Evolutionary conservation across 352 stramenopile species (phyloP).

Genomic region (Pythium dissotocum): DNA sequence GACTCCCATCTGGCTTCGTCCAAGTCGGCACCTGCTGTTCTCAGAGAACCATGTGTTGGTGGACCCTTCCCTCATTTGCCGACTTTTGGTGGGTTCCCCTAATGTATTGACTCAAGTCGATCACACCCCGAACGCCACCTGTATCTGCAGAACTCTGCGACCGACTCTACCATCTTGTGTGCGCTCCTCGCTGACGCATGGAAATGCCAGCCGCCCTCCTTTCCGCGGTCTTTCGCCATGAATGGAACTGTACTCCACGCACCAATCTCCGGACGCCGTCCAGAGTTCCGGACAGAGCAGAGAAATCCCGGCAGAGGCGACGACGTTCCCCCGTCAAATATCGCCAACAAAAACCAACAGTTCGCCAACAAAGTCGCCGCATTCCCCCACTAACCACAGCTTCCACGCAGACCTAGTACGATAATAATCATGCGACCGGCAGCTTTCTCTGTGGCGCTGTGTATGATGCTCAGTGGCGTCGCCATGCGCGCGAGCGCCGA

Average conservation of each 20-base stretch:
- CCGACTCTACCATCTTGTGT: background rate
- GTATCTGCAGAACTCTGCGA: background rate
- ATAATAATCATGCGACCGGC: background rate
- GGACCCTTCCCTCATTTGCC: background rate
- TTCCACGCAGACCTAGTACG: background rate
- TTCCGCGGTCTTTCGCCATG: background rate
- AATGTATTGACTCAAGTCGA: background rate
- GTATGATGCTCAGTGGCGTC: background rate
- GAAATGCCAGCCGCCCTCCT: background rate
- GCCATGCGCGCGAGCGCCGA: conserved; percentile 6
- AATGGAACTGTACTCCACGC: background rate
- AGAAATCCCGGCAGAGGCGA: background rate
- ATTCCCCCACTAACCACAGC: background rate
- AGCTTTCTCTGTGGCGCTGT: background rate
- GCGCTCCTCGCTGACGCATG: background rate
- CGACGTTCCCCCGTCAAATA: background rate
- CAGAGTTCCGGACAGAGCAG: background rate
- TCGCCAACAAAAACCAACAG: background rate
- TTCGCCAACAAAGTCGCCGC: background rate
- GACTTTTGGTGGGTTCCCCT: background rate
- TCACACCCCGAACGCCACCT: background rate
- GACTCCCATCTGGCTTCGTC: background rate
- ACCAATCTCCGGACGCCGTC: background rate
- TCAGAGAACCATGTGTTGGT: background rate
- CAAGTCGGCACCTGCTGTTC: background rate